Conservation (phyloP, 352 stramenopile genomes). For the Phytophthora multivora region DNA sequence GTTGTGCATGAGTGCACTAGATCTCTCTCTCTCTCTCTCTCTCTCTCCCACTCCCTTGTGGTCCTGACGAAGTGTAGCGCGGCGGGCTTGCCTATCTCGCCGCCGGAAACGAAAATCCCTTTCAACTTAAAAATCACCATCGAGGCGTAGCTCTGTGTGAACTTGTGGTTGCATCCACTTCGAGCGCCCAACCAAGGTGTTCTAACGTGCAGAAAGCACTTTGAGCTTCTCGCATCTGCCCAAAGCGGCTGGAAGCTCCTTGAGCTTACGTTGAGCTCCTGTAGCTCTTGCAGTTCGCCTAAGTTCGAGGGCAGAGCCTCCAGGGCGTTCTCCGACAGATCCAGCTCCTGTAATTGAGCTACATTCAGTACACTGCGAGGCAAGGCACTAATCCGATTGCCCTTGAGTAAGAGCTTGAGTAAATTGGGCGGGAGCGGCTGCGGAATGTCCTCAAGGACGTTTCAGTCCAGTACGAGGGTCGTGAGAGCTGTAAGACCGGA, state of each 20-base stretch:
- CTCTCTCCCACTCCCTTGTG: no score
- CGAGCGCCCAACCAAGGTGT: constrained; percentile 42
- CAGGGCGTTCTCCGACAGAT: constrained; percentile 69
- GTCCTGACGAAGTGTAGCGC: no score
- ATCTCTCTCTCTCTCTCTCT: no score
- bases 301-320: constrained; percentile 50
- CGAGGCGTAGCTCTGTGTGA: constrained; percentile 72
- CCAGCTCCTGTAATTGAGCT: constrained; percentile 66
- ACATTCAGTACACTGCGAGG: constrained; percentile 54
- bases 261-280: constrained; percentile 65
- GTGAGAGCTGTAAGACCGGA: constrained; percentile 68
- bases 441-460: constrained; percentile 62
- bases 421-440: constrained; percentile 67
- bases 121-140: no score
- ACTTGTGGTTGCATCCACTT: constrained; percentile 32
- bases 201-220: constrained; percentile 67
- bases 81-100: no score
- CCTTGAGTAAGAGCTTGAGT: constrained; percentile 76
- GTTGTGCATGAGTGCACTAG: no score
- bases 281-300: constrained; percentile 50
- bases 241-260: constrained; percentile 49
- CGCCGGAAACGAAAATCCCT: no score
- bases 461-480: constrained; percentile 76
- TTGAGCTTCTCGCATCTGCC: constrained; percentile 73
- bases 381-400: constrained; percentile 55